Evolutionary conservation across 805 yeast genomes (phyloP), one percentile per base, ranked within the genome.

Genomic region (Groenewaldozyma salmanticensis): DNA sequence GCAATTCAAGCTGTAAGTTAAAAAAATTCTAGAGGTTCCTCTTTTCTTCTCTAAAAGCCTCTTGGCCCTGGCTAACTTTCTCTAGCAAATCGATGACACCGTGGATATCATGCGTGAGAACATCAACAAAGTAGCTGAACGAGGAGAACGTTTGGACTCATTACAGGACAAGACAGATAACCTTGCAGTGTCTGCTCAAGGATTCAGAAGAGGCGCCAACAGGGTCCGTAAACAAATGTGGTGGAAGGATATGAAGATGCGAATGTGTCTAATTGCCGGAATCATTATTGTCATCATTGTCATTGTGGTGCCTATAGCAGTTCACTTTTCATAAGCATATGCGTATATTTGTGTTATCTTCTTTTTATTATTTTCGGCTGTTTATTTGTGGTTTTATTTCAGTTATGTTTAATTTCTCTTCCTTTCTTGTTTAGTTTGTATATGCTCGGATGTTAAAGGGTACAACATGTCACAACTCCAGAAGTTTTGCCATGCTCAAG

Each of bases 171-270:
- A 87, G 60, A 92, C 97, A 6, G 95, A 87, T 56, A 86, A 83
- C 61, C 73, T 90, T 53, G 95, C 95, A 34, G 85, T 80, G 36
- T 76, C 85, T 36, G 97, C 98, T 6, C 90, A 85, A 53, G 92
- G 95, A 29, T 90, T 92, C 70, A 85, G 94, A 61, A 76, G 95
- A 60, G 94, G 96, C 32, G 97, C 98, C 45, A 90, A 90, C 67
- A 79, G 94, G 54, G 96, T 90, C 37, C 83, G 98, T 66, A 90
- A 88, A 64, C 94, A 88, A 59, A 90, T 90, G 96, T 90, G 97
- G 97, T 84, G 94, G 83, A 90, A 92, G 65, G 95, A 90, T 62
- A 74, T 92, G 76, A 92, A 92, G 70, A 82, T 92, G 90, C 81
- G 94, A 64, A 68, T 88, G 70, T 90, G 97, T 64, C 66, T 84